Conservation (phyloP, 2,329 filamentous ascomycete species). For the Pseudofabraea citricarpa region DNA sequence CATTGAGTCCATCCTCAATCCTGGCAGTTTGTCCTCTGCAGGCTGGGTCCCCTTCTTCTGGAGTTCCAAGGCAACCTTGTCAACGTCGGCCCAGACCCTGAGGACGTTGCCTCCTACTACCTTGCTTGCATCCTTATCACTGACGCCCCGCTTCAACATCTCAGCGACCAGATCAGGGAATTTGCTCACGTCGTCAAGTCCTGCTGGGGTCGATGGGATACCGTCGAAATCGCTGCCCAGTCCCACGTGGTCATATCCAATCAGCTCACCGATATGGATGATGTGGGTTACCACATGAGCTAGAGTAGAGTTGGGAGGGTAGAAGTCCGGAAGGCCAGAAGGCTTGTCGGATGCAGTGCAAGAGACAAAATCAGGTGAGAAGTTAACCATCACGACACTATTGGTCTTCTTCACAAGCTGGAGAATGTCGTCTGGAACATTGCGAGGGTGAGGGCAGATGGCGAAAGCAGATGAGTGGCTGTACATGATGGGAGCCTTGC, state of each 20-base stretch:
- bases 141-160: constrained; percentile 68
- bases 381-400: constrained; percentile 88
- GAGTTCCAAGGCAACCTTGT: constrained; percentile 63
- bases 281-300: constrained; percentile 77
- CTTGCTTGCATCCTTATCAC: constrained; percentile 67
- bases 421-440: constrained; percentile 82
- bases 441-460: constrained; percentile 82
- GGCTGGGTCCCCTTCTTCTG: constrained; percentile 48
- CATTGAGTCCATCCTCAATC: no score
- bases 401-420: constrained; percentile 67
- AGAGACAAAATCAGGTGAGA: constrained; percentile 75
- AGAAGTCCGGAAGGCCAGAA: constrained; percentile 63
- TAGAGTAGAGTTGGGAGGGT: constrained; percentile 66
- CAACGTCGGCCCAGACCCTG: constrained; percentile 78
- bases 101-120: constrained; percentile 77
- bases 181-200: constrained; percentile 80
- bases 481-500: constrained; percentile 79
- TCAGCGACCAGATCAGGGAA: constrained; percentile 76
- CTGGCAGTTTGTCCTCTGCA: constrained; percentile 43
- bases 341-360: constrained; percentile 48
- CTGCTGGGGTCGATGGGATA: constrained; percentile 60
- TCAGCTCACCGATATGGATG: constrained; percentile 71
- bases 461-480: constrained; percentile 79
- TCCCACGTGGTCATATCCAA: constrained; percentile 85
- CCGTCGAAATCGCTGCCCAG: constrained; percentile 89